A percentile compares a stretch with the other conserved stretches of the same genome.
These are phyloP conservation scores for Fraxinus cuspidata DNA, from an alignment of 257 asterid species.

Conservation along the genomic window DNA sequence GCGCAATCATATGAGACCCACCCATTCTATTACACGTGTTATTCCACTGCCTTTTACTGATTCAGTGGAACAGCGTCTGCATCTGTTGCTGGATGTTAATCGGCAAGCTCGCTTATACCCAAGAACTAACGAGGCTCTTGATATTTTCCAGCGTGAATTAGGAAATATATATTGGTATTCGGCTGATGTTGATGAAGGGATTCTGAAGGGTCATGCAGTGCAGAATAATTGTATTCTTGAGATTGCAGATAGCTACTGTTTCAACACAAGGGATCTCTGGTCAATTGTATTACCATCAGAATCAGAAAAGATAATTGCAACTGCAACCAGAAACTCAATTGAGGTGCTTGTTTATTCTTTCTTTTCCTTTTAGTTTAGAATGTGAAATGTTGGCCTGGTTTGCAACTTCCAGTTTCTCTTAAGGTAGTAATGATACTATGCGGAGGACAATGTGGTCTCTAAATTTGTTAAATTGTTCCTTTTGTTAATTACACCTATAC, in stretches of 20 bases:
- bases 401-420: slow-evolving; percentile 14
- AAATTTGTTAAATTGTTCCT: slow-evolving; percentile 4
- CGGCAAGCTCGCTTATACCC: slow-evolving; percentile 76
- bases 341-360: slow-evolving; percentile 58
- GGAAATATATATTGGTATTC: slow-evolving; percentile 91
- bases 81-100: slow-evolving; percentile 70
- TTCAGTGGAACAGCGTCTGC: slow-evolving; percentile 82
- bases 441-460: slow-evolving; percentile 1
- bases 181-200: slow-evolving; percentile 57
- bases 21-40: slow-evolving; percentile 72
- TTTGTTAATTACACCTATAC: not conserved
- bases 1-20: slow-evolving; percentile 53
- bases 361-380: slow-evolving; percentile 19
- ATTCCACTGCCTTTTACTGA: slow-evolving; percentile 85
- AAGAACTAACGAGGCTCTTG: slow-evolving; percentile 81
- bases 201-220: slow-evolving; percentile 76
- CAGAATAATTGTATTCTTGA: slow-evolving; percentile 53
- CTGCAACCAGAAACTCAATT: slow-evolving; percentile 69
- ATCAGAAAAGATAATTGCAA: slow-evolving; percentile 80
- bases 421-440: slow-evolving; percentile 13
- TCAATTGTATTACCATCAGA: slow-evolving; percentile 84
- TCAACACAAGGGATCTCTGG: slow-evolving; percentile 70
- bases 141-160: slow-evolving; percentile 58
- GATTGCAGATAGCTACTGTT: slow-evolving; percentile 67
- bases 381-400: not conserved